Evolutionary conservation across 2,329 filamentous ascomycete genomes (phyloP).

Genomic region (Xylogone sp.): DNA sequence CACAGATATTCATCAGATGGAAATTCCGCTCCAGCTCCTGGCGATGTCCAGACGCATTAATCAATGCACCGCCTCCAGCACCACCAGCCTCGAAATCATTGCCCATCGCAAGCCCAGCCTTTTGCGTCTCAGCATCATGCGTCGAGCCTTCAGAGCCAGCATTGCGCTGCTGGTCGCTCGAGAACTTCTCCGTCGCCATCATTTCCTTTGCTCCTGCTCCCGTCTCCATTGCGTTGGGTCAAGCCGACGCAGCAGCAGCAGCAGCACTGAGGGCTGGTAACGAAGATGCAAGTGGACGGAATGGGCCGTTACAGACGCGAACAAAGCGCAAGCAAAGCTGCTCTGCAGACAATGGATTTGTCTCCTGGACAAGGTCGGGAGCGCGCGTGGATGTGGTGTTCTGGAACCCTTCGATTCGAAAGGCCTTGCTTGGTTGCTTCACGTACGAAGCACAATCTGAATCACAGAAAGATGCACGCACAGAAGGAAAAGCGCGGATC

Average conservation of each 20-base stretch:
- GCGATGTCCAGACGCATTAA: conserved; percentile 47
- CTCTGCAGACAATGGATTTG: no score
- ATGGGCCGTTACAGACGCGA: not conserved
- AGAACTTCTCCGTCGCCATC: not conserved
- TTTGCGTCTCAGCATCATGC: conserved; percentile 1
- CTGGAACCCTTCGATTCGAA: no score
- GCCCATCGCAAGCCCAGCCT: conserved; percentile 8
- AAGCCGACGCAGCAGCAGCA: no score
- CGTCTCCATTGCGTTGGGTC: not conserved
- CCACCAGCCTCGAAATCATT: conserved; percentile 7
- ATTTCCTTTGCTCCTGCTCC: not conserved
- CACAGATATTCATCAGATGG: conserved; percentile 40
- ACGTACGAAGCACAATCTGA: no score
- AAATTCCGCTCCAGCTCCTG: conserved; percentile 49
- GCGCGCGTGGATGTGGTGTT: no score
- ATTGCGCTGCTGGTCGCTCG: conserved; percentile 9
- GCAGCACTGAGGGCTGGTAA: no score
- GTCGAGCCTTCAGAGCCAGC: conserved; percentile 14
- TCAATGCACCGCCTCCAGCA: conserved; percentile 8
- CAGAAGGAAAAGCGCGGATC: no score
- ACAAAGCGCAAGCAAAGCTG: not conserved
- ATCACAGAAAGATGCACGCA: no score
- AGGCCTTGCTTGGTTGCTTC: no score
- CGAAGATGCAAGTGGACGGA: no score
- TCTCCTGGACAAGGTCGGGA: no score